phyloP scores from a whole-genome alignment of 441 rosid species.

The Euphorbia celastroides region DNA sequence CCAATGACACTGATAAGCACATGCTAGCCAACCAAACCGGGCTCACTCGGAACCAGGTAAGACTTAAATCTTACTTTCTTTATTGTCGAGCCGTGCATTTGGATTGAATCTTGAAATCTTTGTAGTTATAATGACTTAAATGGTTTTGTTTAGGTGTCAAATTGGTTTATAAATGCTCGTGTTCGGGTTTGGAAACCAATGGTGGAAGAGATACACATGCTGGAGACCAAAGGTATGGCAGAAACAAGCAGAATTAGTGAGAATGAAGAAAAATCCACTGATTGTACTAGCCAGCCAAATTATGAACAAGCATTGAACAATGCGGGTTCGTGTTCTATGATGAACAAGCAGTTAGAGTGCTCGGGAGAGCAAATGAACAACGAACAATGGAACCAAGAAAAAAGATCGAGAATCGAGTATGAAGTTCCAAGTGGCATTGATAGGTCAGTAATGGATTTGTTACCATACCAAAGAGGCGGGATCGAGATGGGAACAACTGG shows the following conservation, averaged over 20 bases:
- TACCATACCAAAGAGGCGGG: constrained; percentile 36
- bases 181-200: constrained; percentile 65
- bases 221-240: constrained; percentile 44
- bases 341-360: constrained; percentile 26
- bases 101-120: not conserved
- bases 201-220: constrained; percentile 61
- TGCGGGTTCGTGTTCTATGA: constrained; percentile 14
- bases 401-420: constrained; percentile 36
- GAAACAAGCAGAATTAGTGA: constrained; percentile 24
- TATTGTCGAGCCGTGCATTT: constrained; percentile 1
- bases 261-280: constrained; percentile 22
- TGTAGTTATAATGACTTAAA: not conserved
- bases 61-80: constrained; percentile 5
- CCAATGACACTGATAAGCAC: constrained; percentile 50
- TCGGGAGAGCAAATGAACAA: constrained; percentile 11
- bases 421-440: constrained; percentile 32
- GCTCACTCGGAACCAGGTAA: constrained; percentile 49
- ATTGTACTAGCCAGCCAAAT: constrained; percentile 18
- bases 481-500: constrained; percentile 37
- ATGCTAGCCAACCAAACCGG: constrained; percentile 54
- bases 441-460: constrained; percentile 35
- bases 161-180: constrained; percentile 66
- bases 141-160: constrained; percentile 42
- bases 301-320: constrained; percentile 21
- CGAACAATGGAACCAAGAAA: constrained; percentile 40